Base-by-base conservation (phyloP, 2,329 filamentous ascomycete species). In the Beauveria scarabaeidicola region DNA sequence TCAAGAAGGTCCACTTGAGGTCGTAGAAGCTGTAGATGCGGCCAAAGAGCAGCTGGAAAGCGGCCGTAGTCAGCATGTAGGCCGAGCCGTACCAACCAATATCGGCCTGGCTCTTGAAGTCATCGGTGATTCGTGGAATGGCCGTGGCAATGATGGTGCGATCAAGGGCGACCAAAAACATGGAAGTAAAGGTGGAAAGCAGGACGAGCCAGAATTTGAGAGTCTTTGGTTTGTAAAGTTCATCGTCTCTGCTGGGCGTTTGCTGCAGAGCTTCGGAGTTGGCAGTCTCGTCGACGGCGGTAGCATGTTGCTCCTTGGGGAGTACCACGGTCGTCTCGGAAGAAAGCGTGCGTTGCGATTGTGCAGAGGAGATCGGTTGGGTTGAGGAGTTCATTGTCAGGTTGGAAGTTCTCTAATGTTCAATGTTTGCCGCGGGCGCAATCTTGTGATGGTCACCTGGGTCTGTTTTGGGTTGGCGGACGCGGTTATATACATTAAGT, bases 61-160 rank as follows among this genome's bases (percentile, higher is more conserved):
- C 79, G 7, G 80, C 77, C 2, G 81, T 81, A 13, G 82, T 84
- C 63, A 86, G 72, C 75, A 85, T 80, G 67, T 83, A 82, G 7
- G 79, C 78, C 52, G 79, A 81, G 3, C 80, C 81, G 67, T 84
- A 85, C 82, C 83, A 85, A 54, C 81, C 81, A 57, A 85, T 80
- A 62, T 85, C 82, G 5, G 77, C 77, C 5, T 83, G 70, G 54
- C 79, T 78, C 52, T 78, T 71, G 66, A 82, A 81, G 27, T 81
- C 77, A 63, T 79, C 73, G 5, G 77, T 79, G 65, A 81, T 81
- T 29, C 71, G 69, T 3, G 79, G 78, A 21, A 80, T 75, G n/a
- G 79, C 54, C 3, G 61, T 58, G 44, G 78, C 76, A 51, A 81
- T 73, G 62, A 81, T 81, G 13, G 78, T 81, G 55, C 78, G 72